Conservation (phyloP, 2,329 filamentous ascomycete genomes). For the Tolypocladium ovalisporum region DNA sequence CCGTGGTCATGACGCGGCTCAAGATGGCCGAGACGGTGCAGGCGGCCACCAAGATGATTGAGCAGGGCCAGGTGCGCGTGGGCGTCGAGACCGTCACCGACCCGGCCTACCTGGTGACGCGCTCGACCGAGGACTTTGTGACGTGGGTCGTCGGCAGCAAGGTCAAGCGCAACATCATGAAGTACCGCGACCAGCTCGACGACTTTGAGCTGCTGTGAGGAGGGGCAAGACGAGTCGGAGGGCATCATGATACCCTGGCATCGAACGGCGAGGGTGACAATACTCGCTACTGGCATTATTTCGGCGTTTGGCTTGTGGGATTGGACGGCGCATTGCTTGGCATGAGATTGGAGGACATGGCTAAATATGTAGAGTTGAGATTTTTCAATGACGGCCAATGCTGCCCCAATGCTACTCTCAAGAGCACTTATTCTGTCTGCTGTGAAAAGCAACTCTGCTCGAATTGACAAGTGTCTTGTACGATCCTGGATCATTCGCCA, state of each 20-base stretch:
- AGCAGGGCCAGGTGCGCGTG: slow-evolving; percentile 87
- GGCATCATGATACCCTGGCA: not conserved
- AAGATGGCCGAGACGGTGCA: slow-evolving; percentile 88
- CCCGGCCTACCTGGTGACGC: slow-evolving; percentile 77
- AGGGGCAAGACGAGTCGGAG: not conserved
- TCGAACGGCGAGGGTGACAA: not conserved
- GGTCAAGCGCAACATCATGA: slow-evolving; percentile 93
- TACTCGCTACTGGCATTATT: not conserved
- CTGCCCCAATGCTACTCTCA: not conserved
- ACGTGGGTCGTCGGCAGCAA: slow-evolving; percentile 95
- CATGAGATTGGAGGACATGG: not conserved
- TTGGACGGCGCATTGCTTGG: not conserved
- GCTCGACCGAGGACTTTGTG: slow-evolving; percentile 90
- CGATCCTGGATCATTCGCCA: not conserved
- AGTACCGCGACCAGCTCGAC: slow-evolving; percentile 88
- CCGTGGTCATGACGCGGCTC: slow-evolving; percentile 82
- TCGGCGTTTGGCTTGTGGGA: not conserved
- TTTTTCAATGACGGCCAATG: not conserved
- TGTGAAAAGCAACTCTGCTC: not conserved
- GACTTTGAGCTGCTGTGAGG: slow-evolving; percentile 80
- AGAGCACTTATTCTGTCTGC: not conserved
- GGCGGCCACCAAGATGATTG: slow-evolving; percentile 76
- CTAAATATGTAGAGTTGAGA: not conserved
- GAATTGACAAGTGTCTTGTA: not conserved
- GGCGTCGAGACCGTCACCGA: slow-evolving; percentile 87